phyloP scores from a whole-genome alignment of 2,329 filamentous ascomycete genomes.

The Pseudocercospora macadamiae region DNA sequence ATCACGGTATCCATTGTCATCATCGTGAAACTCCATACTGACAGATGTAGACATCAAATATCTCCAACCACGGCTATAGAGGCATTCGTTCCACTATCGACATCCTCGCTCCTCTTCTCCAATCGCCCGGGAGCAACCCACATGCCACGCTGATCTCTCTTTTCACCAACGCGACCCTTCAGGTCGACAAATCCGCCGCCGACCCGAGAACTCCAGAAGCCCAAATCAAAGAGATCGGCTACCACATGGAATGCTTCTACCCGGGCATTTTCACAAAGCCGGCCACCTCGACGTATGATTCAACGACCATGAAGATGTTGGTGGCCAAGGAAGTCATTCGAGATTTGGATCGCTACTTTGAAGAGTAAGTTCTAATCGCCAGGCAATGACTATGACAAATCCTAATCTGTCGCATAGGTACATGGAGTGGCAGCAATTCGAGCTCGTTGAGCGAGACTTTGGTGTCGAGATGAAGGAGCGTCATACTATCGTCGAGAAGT shows the following conservation, averaged over 20 bases:
- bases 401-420: background rate
- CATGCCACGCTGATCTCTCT: slow-evolving; percentile 38
- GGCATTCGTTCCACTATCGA: slow-evolving; percentile 34
- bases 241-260: background rate
- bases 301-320: background rate
- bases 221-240: background rate
- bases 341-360: slow-evolving; percentile 4
- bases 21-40: background rate
- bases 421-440: slow-evolving; percentile 15
- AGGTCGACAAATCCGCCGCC: background rate
- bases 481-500: slow-evolving; percentile 27
- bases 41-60: slow-evolving; percentile 43
- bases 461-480: slow-evolving; percentile 18
- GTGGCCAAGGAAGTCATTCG: background rate
- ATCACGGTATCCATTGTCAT: background rate
- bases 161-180: slow-evolving; percentile 23
- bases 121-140: slow-evolving; percentile 38
- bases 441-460: background rate
- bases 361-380: background rate
- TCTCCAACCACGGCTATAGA: slow-evolving; percentile 43
- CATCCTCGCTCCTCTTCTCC: slow-evolving; percentile 40
- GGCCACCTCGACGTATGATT: background rate
- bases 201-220: background rate
- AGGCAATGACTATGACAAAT: background rate
- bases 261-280: background rate